Conservation (phyloP, 352 stramenopile species). For the Phytophthora litchii region DNA sequence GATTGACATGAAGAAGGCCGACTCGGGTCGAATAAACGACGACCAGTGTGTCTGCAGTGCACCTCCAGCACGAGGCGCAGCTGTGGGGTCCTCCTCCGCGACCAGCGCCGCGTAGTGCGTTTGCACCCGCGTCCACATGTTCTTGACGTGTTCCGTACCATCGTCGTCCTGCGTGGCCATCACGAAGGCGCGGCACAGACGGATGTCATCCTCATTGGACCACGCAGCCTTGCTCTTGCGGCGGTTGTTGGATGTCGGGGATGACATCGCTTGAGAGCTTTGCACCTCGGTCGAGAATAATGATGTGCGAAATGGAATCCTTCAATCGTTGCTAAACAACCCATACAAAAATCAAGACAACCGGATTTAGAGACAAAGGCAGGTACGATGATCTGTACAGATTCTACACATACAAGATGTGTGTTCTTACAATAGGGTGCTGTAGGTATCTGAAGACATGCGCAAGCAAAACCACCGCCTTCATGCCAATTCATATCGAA, state of each 20-base stretch:
- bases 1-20: slow-evolving; percentile 34
- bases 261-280: slow-evolving; percentile 22
- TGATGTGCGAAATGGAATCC: slow-evolving; percentile 26
- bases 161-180: slow-evolving; percentile 29
- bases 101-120: slow-evolving; percentile 26
- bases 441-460: slow-evolving; percentile 5
- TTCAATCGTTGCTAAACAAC: slow-evolving; percentile 8
- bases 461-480: not conserved
- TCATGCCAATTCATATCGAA: not conserved
- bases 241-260: slow-evolving; percentile 15
- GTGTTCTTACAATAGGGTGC: slow-evolving; percentile 7
- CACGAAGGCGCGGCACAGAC: slow-evolving; percentile 39
- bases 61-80: slow-evolving; percentile 25
- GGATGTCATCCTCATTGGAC: slow-evolving; percentile 37
- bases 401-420: slow-evolving; percentile 28
- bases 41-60: slow-evolving; percentile 42
- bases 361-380: slow-evolving; percentile 16
- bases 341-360: slow-evolving; percentile 17
- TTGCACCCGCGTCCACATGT: slow-evolving; percentile 38
- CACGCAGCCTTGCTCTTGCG: slow-evolving; percentile 35
- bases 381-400: slow-evolving; percentile 24
- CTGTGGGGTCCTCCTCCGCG: slow-evolving; percentile 23
- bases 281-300: slow-evolving; percentile 1
- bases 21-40: slow-evolving; percentile 35
- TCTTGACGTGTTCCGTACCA: slow-evolving; percentile 35